These are phyloP conservation scores for Colletotrichum tanaceti DNA, from an alignment of 2,329 filamentous ascomycete genomes.

Conservation along the genomic window DNA sequence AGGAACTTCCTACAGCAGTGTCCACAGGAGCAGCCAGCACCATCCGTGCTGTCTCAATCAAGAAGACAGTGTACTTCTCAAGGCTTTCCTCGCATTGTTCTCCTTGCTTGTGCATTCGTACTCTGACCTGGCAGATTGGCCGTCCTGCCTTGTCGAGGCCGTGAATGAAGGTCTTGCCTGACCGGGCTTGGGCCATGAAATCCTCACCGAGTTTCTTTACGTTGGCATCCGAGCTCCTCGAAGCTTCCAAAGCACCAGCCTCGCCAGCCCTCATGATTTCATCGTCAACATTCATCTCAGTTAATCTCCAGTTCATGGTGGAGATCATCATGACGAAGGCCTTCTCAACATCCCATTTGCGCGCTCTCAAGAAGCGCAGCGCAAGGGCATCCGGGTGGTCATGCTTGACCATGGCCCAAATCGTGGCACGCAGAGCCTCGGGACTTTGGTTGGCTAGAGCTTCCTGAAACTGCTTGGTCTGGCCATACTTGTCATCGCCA, in stretches of 20 bases:
- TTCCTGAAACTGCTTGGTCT: constrained; percentile 86
- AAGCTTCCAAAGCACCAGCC: constrained; percentile 69
- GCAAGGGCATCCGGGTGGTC: constrained; percentile 91
- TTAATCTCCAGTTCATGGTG: constrained; percentile 89
- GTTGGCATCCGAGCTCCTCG: constrained; percentile 66
- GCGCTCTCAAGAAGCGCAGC: constrained; percentile 85
- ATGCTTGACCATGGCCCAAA: constrained; percentile 96
- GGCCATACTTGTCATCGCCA: constrained; percentile 90
- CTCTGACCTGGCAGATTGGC: constrained; percentile 88
- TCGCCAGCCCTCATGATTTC: constrained; percentile 87
- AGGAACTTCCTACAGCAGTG: constrained; percentile 79
- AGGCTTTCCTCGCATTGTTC: constrained; percentile 85
- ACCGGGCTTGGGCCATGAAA: constrained; percentile 83
- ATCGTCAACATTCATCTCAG: constrained; percentile 88
- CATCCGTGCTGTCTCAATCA: constrained; percentile 94
- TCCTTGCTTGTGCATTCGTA: constrained; percentile 81
- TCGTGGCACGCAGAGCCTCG: constrained; percentile 80
- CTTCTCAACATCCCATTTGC: constrained; percentile 95
- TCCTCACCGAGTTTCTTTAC: constrained; percentile 77
- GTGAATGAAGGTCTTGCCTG: constrained; percentile 95
- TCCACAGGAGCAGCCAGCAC: constrained; percentile 83
- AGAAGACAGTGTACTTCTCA: constrained; percentile 90
- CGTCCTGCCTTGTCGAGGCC: constrained; percentile 85
- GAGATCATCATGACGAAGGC: constrained; percentile 94
- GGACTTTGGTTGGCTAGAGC: constrained; percentile 81